Base-by-base conservation (phyloP, 371 early-diverging fungal genomes). In the Mortierella sp. region DNA sequence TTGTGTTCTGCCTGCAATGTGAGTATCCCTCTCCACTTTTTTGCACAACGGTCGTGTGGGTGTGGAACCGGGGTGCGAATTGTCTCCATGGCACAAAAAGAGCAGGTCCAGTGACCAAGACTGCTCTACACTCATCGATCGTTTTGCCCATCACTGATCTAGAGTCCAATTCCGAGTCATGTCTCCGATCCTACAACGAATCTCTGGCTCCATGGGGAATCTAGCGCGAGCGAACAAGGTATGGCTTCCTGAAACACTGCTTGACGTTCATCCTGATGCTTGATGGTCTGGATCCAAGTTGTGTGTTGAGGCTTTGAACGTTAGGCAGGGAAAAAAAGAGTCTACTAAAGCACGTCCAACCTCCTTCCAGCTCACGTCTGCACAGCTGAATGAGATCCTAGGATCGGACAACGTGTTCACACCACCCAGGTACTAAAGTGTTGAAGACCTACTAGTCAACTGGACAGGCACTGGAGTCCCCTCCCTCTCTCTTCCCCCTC, bases 161-260 rank as follows among this genome's bases (percentile, higher is more conserved):
- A 10, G 10, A n/a, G 2, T 34, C 27, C 29, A 25, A 62, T 47
- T 27, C 58, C 7, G 34, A 34, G 10, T 34, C 34, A 34, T 34
- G 34, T 34, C 34, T 34, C 34, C 34, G 34, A 7, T 34, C 34
- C 34, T n/a, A n/a, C n/a, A 34, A 10, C 34, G 10, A 10, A 34
- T 34, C 34, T 7, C 34, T 10, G 10, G 4, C 34, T 4, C 34
- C 34, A 10, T 7, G 34, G 34, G 34, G 50, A 53, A 41, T 24
- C 57, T 71, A 40, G 71, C 71, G 51, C 65, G 65, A 40, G 71
- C 71, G 41, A 63, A 59, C 59, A 55, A 64, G 57, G 71, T 71
- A 25, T 28, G 50, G 16, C 27, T 12, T 22, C n/a, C 10, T 45
- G 12, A 22, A 17, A 9, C 9, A 14, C 19, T 9, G 5, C n/a